phyloP scores from a whole-genome alignment of 2,329 filamentous ascomycete species.

The Neofusicoccum parvum region DNA sequence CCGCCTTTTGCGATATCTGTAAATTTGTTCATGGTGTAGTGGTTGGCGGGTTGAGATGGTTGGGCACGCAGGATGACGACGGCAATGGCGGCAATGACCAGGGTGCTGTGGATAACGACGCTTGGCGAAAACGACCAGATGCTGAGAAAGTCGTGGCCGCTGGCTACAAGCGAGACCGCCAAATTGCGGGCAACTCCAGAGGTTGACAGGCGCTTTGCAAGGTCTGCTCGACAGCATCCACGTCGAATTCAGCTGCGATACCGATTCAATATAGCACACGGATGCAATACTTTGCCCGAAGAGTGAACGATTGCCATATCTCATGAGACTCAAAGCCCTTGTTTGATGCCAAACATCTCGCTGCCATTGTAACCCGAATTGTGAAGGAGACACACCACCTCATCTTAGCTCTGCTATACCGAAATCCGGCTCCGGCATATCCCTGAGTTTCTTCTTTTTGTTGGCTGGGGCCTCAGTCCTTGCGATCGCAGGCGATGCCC shows the following conservation, averaged over 20 bases:
- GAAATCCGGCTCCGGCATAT: constrained; percentile 21
- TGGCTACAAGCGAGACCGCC: too few species aligned
- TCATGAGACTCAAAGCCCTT: too few species aligned
- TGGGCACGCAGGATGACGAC: constrained; percentile 15
- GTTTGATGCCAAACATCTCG: too few species aligned
- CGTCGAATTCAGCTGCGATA: too few species aligned
- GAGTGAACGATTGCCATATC: too few species aligned
- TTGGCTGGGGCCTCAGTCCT: constrained; percentile 21
- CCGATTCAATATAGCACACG: too few species aligned
- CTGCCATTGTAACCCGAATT: background rate
- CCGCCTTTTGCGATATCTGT: constrained; percentile 49
- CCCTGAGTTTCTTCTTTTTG: constrained; percentile 20
- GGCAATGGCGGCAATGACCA: constrained; percentile 1
- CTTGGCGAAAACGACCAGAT: background rate
- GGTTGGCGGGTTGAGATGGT: background rate
- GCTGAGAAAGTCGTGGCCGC: background rate
- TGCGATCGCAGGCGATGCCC: background rate
- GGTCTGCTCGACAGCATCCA: too few species aligned
- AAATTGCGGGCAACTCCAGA: too few species aligned
- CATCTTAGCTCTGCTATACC: constrained; percentile 3
- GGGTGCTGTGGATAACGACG: background rate
- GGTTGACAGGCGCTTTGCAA: too few species aligned
- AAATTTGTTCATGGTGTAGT: constrained; percentile 35
- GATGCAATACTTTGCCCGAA: too few species aligned
- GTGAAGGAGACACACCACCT: background rate